Evolutionary conservation across 2,329 filamentous ascomycete genomes (phyloP).

Genomic region (Cadophora sp.): DNA sequence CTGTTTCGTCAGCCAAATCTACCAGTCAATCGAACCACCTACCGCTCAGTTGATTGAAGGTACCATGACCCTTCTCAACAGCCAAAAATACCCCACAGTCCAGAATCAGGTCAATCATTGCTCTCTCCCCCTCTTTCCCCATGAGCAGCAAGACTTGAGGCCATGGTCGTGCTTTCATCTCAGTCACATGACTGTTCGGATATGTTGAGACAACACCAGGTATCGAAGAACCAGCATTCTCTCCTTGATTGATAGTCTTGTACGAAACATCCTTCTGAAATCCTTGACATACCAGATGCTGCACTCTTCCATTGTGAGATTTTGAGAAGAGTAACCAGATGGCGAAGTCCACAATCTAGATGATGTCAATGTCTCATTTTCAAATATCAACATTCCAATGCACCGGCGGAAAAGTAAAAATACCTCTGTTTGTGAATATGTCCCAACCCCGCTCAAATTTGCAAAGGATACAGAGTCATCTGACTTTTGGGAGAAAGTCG

Average conservation of each 20-base stretch:
- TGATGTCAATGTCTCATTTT: slow-evolving; percentile 27
- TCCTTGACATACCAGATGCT: slow-evolving; percentile 85
- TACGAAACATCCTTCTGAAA: slow-evolving; percentile 60
- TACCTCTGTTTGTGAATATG: slow-evolving; percentile 71
- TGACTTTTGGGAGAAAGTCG: slow-evolving; percentile 68
- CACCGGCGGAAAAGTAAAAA: slow-evolving; percentile 34
- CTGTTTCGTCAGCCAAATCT: neutral
- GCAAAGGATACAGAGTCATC: slow-evolving; percentile 62
- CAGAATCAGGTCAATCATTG: slow-evolving; percentile 79
- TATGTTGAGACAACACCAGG: slow-evolving; percentile 70
- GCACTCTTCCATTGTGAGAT: slow-evolving; percentile 59
- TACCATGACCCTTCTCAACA: slow-evolving; percentile 64
- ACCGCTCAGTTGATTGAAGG: slow-evolving; percentile 84
- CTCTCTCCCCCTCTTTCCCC: slow-evolving; percentile 75
- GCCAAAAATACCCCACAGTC: slow-evolving; percentile 78
- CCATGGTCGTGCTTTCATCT: slow-evolving; percentile 77
- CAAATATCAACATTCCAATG: slow-evolving; percentile 23
- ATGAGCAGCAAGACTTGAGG: slow-evolving; percentile 75
- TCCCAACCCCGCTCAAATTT: slow-evolving; percentile 49
- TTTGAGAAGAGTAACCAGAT: slow-evolving; percentile 79
- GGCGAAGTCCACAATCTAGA: slow-evolving; percentile 76
- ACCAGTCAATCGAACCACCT: slow-evolving; percentile 39
- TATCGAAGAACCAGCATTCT: slow-evolving; percentile 55
- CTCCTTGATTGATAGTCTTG: slow-evolving; percentile 33
- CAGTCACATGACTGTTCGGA: slow-evolving; percentile 73